A percentile compares a stretch with the other conserved stretches of the same genome.
phyloP scores from a whole-genome alignment of 176 grass and related monocot species.

The Elaeis guineensis region DNA sequence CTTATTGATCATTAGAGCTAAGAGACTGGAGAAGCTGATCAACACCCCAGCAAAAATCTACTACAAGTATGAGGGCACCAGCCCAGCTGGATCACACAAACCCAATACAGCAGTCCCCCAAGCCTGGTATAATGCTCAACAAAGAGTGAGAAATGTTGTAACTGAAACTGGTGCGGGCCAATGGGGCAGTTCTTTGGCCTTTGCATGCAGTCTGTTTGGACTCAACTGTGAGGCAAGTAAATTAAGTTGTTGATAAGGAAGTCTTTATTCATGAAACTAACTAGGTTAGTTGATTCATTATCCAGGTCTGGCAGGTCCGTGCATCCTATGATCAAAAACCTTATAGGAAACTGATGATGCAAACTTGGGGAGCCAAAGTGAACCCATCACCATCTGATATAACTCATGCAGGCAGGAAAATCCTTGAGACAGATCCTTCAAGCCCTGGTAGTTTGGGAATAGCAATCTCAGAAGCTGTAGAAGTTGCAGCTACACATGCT shows the following conservation, averaged over 20 bases:
- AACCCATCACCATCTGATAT: constrained; percentile 62
- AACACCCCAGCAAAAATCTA: constrained; percentile 90
- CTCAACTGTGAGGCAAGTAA: constrained; percentile 65
- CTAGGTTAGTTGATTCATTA: neutral
- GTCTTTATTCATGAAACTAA: neutral
- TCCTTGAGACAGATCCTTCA: constrained; percentile 44
- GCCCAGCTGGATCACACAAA: constrained; percentile 91
- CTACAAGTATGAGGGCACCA: constrained; percentile 98
- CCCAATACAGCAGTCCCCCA: constrained; percentile 93
- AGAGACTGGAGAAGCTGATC: constrained; percentile 73
- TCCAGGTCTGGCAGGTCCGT: constrained; percentile 86
- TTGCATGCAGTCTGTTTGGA: constrained; percentile 79
- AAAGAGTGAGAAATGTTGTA: constrained; percentile 71
- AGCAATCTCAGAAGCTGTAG: constrained; percentile 90
- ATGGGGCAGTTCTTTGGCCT: constrained; percentile 93
- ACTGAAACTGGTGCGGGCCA: constrained; percentile 93
- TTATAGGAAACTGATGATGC: constrained; percentile 85
- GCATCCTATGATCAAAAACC: constrained; percentile 97
- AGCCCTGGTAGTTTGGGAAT: constrained; percentile 91
- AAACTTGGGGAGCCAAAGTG: constrained; percentile 93
- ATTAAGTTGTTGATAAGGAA: neutral
- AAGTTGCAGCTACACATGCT: constrained; percentile 48
- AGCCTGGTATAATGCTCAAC: constrained; percentile 74
- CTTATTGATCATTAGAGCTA: constrained; percentile 36
- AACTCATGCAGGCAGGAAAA: constrained; percentile 49